A percentile compares a stretch with the other conserved stretches of the same genome.
phyloP scores from a whole-genome alignment of 768 basidiomycete species.

The Phlegmacium glaucopus region DNA sequence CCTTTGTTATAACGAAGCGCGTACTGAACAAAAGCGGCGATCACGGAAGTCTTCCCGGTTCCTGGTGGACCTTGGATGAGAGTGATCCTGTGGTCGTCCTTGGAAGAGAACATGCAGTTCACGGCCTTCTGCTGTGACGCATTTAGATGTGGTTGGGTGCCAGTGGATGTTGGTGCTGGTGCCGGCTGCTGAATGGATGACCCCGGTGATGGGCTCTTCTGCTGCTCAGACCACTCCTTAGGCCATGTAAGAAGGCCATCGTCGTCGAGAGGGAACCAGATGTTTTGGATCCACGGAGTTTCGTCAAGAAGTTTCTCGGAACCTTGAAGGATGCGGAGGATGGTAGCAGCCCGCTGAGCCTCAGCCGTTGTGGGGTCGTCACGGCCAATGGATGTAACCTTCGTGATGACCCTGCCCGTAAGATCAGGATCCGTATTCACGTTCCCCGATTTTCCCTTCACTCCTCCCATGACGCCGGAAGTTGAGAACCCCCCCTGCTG shows the following conservation, averaged over 20 bases:
- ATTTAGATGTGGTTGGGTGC: slow-evolving; percentile 28
- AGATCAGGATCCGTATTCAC: slow-evolving; percentile 21
- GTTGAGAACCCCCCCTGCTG: slow-evolving; percentile 34
- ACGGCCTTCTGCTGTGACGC: slow-evolving; percentile 45
- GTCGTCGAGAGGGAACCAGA: slow-evolving; percentile 37
- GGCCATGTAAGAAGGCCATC: slow-evolving; percentile 37
- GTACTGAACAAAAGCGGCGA: slow-evolving; percentile 55
- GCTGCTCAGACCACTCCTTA: slow-evolving; percentile 26
- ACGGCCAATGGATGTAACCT: slow-evolving; percentile 49
- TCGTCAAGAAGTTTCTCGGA: slow-evolving; percentile 27
- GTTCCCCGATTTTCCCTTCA: slow-evolving; percentile 33
- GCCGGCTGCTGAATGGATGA: background rate
- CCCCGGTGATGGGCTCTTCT: background rate
- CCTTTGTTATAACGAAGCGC: slow-evolving; percentile 33
- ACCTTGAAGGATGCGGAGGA: slow-evolving; percentile 45
- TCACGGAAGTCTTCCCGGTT: slow-evolving; percentile 73
- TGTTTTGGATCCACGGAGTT: slow-evolving; percentile 48
- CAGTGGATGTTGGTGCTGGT: background rate
- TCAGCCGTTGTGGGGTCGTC: slow-evolving; percentile 62
- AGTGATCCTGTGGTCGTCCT: slow-evolving; percentile 33
- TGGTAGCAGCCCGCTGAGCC: slow-evolving; percentile 34
- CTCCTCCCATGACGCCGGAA: slow-evolving; percentile 39
- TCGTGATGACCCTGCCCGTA: slow-evolving; percentile 29
- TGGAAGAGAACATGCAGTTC: slow-evolving; percentile 41
- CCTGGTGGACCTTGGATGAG: slow-evolving; percentile 60